Conservation (phyloP, 2,329 filamentous ascomycete species). For the Elsinoe australis region DNA sequence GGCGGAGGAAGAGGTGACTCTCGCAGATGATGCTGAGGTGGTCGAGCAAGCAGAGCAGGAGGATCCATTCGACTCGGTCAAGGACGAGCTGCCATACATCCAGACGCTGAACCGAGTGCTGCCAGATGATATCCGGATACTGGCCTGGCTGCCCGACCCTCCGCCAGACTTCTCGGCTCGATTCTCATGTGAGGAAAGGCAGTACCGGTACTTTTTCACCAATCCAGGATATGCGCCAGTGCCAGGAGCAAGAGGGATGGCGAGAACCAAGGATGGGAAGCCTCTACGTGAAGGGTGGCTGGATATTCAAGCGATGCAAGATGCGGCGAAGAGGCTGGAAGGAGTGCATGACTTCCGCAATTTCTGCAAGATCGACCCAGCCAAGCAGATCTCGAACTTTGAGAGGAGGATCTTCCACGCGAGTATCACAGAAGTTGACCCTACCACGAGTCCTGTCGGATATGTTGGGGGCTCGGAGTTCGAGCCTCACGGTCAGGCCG, state of each 20-base stretch:
- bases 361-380: slow-evolving; percentile 86
- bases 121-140: slow-evolving; percentile 77
- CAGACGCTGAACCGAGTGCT: slow-evolving; percentile 78
- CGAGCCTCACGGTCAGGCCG: slow-evolving; percentile 27
- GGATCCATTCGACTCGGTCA: slow-evolving; percentile 54
- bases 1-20: slow-evolving; percentile 19
- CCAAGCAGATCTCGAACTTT: slow-evolving; percentile 84
- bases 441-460: slow-evolving; percentile 42
- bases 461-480: slow-evolving; percentile 48
- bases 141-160: slow-evolving; percentile 86
- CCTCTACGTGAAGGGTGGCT: slow-evolving; percentile 60
- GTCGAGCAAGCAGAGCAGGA: slow-evolving; percentile 18
- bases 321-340: slow-evolving; percentile 70
- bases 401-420: slow-evolving; percentile 70
- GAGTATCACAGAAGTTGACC: slow-evolving; percentile 61
- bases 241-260: slow-evolving; percentile 32
- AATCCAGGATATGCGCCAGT: slow-evolving; percentile 76
- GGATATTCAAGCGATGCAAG: slow-evolving; percentile 77
- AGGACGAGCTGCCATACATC: slow-evolving; percentile 77
- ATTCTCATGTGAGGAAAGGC: slow-evolving; percentile 83
- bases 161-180: slow-evolving; percentile 77
- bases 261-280: slow-evolving; percentile 27
- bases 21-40: slow-evolving; percentile 17
- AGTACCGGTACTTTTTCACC: slow-evolving; percentile 97
- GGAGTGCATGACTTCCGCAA: slow-evolving; percentile 93